Evolutionary conservation across 345 rosid genomes (phyloP).

Genomic region (Hibiscus trionum): DNA sequence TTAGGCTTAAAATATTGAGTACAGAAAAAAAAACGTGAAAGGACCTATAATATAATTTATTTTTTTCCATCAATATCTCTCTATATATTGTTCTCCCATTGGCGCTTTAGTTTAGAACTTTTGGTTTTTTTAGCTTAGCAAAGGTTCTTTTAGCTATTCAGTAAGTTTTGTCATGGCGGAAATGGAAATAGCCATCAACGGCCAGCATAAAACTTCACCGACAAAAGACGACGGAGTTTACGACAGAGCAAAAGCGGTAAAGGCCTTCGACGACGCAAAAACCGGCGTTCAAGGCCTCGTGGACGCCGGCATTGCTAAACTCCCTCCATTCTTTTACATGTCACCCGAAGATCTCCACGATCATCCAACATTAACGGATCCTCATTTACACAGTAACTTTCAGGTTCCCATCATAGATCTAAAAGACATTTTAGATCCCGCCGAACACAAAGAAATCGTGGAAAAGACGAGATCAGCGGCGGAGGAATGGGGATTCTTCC

Average conservation of each 20-base stretch:
- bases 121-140: too few species aligned
- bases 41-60: too few species aligned
- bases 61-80: too few species aligned
- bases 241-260: neutral
- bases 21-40: too few species aligned
- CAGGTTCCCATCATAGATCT: neutral
- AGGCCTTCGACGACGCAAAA: conserved; percentile 5
- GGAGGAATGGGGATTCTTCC: conserved; percentile 17
- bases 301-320: neutral
- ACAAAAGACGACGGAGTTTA: neutral
- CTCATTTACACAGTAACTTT: neutral
- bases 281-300: conserved; percentile 1
- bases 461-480: conserved; percentile 5
- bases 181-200: neutral
- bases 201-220: neutral
- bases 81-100: too few species aligned
- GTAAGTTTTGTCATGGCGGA: neutral
- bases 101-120: too few species aligned
- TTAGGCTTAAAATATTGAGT: too few species aligned
- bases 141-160: too few species aligned
- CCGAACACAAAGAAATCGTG: neutral
- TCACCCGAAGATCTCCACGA: neutral
- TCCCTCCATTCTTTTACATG: neutral
- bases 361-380: neutral
- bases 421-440: neutral